phyloP scores from a whole-genome alignment of 768 basidiomycete species.

The Lentinula edodes region DNA sequence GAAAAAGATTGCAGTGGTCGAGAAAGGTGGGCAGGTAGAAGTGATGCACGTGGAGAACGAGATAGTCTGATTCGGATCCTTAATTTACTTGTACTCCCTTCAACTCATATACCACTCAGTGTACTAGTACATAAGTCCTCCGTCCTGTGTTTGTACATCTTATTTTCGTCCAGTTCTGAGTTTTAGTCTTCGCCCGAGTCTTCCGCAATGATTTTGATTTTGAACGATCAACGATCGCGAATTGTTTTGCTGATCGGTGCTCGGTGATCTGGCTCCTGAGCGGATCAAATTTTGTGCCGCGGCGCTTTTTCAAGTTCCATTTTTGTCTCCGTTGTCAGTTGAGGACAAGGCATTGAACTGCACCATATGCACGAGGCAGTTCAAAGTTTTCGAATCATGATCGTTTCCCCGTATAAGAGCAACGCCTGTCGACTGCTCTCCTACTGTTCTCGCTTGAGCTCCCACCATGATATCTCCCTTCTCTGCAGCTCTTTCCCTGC shows the following conservation, averaged over 20 bases:
- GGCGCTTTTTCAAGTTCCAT: neutral
- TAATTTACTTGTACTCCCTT: neutral
- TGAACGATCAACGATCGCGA: neutral
- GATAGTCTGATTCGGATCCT: neutral
- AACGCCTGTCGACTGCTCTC: neutral
- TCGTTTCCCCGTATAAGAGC: neutral
- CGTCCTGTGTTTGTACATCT: neutral
- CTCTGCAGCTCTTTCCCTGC: neutral
- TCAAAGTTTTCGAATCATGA: neutral
- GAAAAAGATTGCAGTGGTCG: slow-evolving; percentile 32
- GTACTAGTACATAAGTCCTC: neutral
- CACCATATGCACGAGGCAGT: neutral
- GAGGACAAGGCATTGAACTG: neutral
- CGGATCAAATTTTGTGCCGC: neutral
- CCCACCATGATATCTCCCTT: neutral
- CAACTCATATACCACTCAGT: neutral
- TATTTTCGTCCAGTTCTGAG: no score
- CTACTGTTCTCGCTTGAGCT: neutral
- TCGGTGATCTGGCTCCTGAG: neutral
- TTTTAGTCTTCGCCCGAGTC: no score
- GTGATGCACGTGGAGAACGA: slow-evolving; percentile 15
- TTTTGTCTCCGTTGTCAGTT: neutral
- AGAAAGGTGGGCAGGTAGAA: slow-evolving; percentile 23
- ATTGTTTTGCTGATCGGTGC: neutral
- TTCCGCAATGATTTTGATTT: neutral